Evolutionary conservation across 805 yeast species (phyloP).

Genomic region (Candida wancherniae): DNA sequence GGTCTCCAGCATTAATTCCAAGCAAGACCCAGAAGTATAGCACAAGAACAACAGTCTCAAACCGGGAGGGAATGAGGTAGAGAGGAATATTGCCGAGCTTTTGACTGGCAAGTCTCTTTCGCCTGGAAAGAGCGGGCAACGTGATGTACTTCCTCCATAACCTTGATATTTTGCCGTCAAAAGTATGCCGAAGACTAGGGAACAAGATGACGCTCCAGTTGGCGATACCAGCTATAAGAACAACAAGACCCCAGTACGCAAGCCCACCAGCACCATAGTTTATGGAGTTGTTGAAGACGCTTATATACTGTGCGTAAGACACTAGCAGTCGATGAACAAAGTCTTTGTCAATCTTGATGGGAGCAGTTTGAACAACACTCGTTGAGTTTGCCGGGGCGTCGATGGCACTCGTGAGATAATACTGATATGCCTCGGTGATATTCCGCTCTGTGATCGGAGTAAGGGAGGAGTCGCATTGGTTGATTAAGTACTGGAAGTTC

Average conservation of each 20-base stretch:
- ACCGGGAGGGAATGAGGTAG: constrained; percentile 26
- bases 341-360: too few relatives aligned
- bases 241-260: constrained; percentile 46
- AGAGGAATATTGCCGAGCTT: constrained; percentile 15
- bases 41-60: constrained; percentile 21
- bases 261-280: constrained; percentile 33
- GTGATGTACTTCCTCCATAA: constrained; percentile 22
- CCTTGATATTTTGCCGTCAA: constrained; percentile 29
- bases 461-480: too few relatives aligned
- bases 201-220: constrained; percentile 37
- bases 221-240: constrained; percentile 36
- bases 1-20: constrained; percentile 11
- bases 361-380: too few relatives aligned
- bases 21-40: constrained; percentile 17
- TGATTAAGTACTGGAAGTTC: too few relatives aligned
- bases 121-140: constrained; percentile 25
- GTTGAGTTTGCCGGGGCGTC: too few relatives aligned
- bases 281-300: constrained; percentile 35
- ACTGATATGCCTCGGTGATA: too few relatives aligned
- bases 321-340: too few relatives aligned
- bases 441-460: too few relatives aligned
- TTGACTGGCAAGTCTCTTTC: constrained; percentile 9
- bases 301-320: too few relatives aligned
- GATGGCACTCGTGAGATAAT: too few relatives aligned
- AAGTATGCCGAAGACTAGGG: constrained; percentile 30